Percentiles rank a stretch among this genome's conserved stretches.
These are phyloP conservation scores for Coffea canephora DNA, from an alignment of 257 asterid species.

Conservation along the genomic window DNA sequence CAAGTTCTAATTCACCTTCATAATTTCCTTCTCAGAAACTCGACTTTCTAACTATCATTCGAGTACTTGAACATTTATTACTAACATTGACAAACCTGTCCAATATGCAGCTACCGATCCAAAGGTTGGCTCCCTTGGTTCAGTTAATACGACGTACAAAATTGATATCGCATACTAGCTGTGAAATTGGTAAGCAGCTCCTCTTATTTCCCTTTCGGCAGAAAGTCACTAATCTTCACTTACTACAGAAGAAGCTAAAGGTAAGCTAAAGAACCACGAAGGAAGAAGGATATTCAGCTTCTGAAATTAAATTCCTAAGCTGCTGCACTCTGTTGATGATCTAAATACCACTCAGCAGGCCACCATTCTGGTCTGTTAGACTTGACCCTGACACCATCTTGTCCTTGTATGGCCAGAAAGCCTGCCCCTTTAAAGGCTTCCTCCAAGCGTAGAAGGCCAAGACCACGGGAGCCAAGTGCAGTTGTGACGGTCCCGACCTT, in stretches of 20 bases:
- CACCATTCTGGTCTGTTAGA: conserved; percentile 77
- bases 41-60: neutral
- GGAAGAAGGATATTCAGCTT: neutral
- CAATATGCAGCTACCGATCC: neutral
- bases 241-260: neutral
- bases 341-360: conserved; percentile 73
- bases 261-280: neutral
- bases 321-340: conserved; percentile 38
- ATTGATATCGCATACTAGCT: neutral
- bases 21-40: neutral
- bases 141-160: neutral
- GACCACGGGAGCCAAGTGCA: conserved; percentile 70
- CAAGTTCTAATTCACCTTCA: neutral
- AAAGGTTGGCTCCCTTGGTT: neutral
- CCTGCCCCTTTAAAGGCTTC: conserved; percentile 50
- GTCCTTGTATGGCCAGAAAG: conserved; percentile 46
- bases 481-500: conserved; percentile 67
- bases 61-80: neutral
- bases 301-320: conserved; percentile 23
- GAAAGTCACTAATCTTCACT: neutral
- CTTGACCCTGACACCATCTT: conserved; percentile 58
- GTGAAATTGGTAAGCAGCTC: neutral
- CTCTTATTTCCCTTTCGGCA: neutral
- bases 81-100: neutral
- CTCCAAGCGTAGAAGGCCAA: conserved; percentile 65